Evolutionary conservation across 108 stramenopile species (phyloP).

Genomic region (Nitzschia inconspicua): DNA sequence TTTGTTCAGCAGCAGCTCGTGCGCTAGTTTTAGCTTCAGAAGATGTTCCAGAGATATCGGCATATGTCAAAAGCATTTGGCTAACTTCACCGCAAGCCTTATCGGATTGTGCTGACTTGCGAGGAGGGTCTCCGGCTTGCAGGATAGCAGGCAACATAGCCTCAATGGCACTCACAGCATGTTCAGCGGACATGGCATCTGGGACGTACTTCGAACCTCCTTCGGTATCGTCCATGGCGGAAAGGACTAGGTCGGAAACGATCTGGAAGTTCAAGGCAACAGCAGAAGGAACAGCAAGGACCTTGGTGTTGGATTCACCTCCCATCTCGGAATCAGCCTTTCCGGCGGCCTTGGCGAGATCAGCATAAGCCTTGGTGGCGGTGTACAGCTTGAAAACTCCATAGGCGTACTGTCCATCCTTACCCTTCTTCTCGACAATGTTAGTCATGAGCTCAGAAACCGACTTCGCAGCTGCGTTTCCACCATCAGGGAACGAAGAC

Average conservation of each 20-base stretch:
- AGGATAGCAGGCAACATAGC: slow-evolving; percentile 87
- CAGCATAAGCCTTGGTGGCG: slow-evolving; percentile 86
- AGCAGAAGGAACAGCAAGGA: slow-evolving; percentile 80
- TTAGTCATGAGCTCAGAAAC: slow-evolving; percentile 89
- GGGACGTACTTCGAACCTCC: slow-evolving; percentile 90
- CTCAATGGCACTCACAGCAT: slow-evolving; percentile 71
- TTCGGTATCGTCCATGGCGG: slow-evolving; percentile 84
- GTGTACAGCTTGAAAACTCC: slow-evolving; percentile 94
- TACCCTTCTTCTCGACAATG: slow-evolving; percentile 89
- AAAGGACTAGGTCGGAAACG: slow-evolving; percentile 85
- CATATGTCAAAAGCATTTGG: slow-evolving; percentile 79
- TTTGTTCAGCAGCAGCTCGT: slow-evolving; percentile 63
- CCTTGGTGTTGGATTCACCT: slow-evolving; percentile 67
- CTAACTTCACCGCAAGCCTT: slow-evolving; percentile 80
- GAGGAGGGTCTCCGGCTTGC: slow-evolving; percentile 71
- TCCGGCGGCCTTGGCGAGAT: slow-evolving; percentile 65
- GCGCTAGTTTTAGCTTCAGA: slow-evolving; percentile 70
- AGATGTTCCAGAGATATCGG: slow-evolving; percentile 79
- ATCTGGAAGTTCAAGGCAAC: slow-evolving; percentile 84
- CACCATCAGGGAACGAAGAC: slow-evolving; percentile 80
- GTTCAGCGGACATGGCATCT: slow-evolving; percentile 85
- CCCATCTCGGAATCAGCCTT: slow-evolving; percentile 46
- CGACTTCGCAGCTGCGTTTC: slow-evolving; percentile 80
- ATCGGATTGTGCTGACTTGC: slow-evolving; percentile 82
- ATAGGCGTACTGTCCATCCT: slow-evolving; percentile 89